A percentile compares a stretch with the other conserved stretches of the same genome.
phyloP scores from a whole-genome alignment of 202 grass and related monocot species.

The Zoysia matrella region DNA sequence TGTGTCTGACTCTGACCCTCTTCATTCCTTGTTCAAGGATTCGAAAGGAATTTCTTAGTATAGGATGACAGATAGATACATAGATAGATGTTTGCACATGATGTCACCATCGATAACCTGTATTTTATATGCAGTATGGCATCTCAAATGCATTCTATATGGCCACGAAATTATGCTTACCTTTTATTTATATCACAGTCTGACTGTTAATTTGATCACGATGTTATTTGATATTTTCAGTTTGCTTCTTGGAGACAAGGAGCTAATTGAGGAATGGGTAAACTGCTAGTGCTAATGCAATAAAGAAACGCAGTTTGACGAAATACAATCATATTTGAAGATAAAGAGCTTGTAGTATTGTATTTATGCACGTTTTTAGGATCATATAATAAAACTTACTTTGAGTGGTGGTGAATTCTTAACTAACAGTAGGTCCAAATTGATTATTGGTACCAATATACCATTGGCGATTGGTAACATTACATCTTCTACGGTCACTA shows the following conservation, averaged over 20 bases:
- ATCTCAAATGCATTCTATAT: slow-evolving; percentile 16
- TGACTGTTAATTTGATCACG: neutral
- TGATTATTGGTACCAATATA: slow-evolving; percentile 25
- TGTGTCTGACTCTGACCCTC: neutral
- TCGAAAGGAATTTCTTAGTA: too few species aligned
- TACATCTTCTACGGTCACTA: slow-evolving; percentile 14
- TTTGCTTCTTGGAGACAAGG: slow-evolving; percentile 8
- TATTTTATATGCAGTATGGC: slow-evolving; percentile 13
- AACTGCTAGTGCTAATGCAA: neutral
- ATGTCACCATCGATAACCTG: neutral
- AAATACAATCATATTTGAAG: neutral
- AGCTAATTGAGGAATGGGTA: neutral
- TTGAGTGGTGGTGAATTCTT: slow-evolving; percentile 19
- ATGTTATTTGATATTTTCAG: slow-evolving; percentile 17
- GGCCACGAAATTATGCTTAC: neutral
- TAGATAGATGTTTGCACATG: too few species aligned
- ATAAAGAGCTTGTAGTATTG: slow-evolving; percentile 4
- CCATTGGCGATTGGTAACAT: slow-evolving; percentile 33
- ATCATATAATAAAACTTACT: neutral
- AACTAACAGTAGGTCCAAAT: slow-evolving; percentile 42
- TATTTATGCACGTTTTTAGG: too few species aligned
- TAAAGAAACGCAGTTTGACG: neutral
- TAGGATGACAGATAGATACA: too few species aligned
- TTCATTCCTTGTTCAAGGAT: neutral
- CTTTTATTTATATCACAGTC: too few species aligned